phyloP scores from a whole-genome alignment of 768 basidiomycete genomes.

The Psilocybe azurescens region DNA sequence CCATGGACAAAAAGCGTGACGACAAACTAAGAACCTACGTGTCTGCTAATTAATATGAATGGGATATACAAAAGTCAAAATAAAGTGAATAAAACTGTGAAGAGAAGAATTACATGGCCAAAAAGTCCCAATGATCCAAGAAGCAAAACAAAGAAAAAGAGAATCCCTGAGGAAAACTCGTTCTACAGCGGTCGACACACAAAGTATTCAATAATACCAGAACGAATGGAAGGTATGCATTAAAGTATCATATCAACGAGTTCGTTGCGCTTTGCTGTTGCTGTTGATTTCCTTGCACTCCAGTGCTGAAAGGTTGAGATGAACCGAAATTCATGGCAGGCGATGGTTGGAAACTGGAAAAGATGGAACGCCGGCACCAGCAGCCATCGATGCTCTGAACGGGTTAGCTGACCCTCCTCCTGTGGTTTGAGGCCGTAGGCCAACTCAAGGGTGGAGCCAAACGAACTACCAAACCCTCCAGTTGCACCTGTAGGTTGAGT shows the following conservation, averaged over 20 bases:
- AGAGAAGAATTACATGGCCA: conserved; percentile 19
- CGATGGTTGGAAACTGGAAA: conserved; percentile 22
- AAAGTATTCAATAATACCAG: neutral
- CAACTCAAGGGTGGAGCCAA: conserved; percentile 45
- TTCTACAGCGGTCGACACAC: neutral
- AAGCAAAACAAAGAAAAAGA: conserved; percentile 8
- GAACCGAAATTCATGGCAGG: conserved; percentile 9
- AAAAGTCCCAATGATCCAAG: conserved; percentile 26
- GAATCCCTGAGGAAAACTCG: neutral
- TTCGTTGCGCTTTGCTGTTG: conserved; percentile 26
- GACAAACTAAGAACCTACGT: conserved; percentile 16
- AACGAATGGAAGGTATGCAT: conserved; percentile 15
- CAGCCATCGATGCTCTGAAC: conserved; percentile 67
- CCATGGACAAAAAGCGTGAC: conserved; percentile 17
- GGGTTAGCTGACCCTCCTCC: conserved; percentile 67
- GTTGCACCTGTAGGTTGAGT: conserved; percentile 48
- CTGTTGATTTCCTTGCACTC: conserved; percentile 17
- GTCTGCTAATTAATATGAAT: conserved; percentile 15
- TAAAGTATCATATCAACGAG: conserved; percentile 25
- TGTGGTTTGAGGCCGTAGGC: conserved; percentile 67
- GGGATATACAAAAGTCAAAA: conserved; percentile 21
- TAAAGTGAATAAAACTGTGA: conserved; percentile 23
- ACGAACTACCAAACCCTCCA: conserved; percentile 41
- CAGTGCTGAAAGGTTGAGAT: conserved; percentile 19
- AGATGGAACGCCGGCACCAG: conserved; percentile 21